phyloP scores from a whole-genome alignment of 495 filamentous ascomycete species.

The Rhypophila decipiens region DNA sequence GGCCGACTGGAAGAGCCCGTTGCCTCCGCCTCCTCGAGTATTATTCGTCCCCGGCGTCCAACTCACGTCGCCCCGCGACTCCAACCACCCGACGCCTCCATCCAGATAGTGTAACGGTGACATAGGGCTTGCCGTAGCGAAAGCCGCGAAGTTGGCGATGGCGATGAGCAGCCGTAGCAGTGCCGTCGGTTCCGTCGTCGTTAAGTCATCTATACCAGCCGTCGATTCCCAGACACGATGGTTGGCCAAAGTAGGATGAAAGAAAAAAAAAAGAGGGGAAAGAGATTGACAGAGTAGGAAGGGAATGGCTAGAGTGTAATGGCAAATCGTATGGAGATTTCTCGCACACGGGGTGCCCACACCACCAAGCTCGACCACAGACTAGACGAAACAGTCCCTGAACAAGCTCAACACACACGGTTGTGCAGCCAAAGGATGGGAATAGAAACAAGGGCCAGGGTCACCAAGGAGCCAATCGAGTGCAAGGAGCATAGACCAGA shows the following conservation, averaged over 20 bases:
- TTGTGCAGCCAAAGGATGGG: slow-evolving; percentile 23
- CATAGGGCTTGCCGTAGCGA: slow-evolving; percentile 23
- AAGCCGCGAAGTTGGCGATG: slow-evolving; percentile 33
- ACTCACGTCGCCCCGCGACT: slow-evolving; percentile 32
- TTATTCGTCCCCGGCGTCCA: slow-evolving; percentile 13
- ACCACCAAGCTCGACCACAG: slow-evolving; percentile 27
- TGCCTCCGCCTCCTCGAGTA: slow-evolving; percentile 12
- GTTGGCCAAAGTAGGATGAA: slow-evolving; percentile 27
- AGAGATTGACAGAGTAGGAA: slow-evolving; percentile 12
- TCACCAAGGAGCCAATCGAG: slow-evolving; percentile 8
- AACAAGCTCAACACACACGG: slow-evolving; percentile 27
- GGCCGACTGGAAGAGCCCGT: slow-evolving; percentile 29
- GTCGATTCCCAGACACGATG: slow-evolving; percentile 24
- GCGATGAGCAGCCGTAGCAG: slow-evolving; percentile 39
- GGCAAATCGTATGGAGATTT: slow-evolving; percentile 3
- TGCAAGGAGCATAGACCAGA: slow-evolving; percentile 4
- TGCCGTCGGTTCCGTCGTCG: slow-evolving; percentile 31
- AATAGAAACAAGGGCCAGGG: slow-evolving; percentile 34
- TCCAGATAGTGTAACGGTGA: slow-evolving; percentile 26
- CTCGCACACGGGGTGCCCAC: slow-evolving; percentile 9
- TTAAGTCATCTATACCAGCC: slow-evolving; percentile 42
- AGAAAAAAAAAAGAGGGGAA: slow-evolving; percentile 11
- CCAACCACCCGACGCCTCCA: slow-evolving; percentile 32
- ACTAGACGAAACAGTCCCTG: slow-evolving; percentile 42
- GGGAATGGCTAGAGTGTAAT: slow-evolving; percentile 23